Evolutionary conservation across 148 eudicot genomes (phyloP).

Genomic region (Vaccinium darrowii): DNA sequence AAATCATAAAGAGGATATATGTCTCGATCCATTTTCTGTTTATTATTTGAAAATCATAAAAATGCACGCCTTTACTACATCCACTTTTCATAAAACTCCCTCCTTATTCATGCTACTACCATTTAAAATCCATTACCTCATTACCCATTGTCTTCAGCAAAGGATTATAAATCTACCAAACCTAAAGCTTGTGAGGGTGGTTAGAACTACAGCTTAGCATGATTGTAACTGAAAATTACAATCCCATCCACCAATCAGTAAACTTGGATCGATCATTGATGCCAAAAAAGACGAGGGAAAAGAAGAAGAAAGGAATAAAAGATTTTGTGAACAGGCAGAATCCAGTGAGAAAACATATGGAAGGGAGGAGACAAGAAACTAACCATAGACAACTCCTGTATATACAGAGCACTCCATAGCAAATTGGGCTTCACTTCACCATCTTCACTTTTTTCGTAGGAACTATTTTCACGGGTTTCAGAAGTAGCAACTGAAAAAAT

Average conservation of each 20-base stretch:
- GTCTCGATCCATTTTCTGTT: background rate
- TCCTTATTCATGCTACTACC: background rate
- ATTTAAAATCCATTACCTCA: background rate
- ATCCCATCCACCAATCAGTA: background rate
- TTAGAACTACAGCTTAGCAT: background rate
- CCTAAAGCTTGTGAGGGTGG: background rate
- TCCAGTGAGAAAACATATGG: background rate
- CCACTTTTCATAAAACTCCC: background rate
- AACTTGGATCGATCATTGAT: background rate
- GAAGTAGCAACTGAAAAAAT: slow-evolving; percentile 43
- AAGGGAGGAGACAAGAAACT: slow-evolving; percentile 14
- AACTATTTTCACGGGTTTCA: slow-evolving; percentile 35
- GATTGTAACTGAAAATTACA: background rate
- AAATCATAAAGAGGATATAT: background rate
- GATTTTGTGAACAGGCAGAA: background rate
- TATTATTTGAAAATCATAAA: background rate
- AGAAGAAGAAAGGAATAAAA: too few relatives aligned
- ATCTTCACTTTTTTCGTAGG: slow-evolving; percentile 21
- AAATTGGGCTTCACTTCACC: slow-evolving; percentile 52
- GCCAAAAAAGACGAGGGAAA: background rate
- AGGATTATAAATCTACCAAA: background rate
- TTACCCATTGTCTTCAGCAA: background rate
- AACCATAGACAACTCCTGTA: slow-evolving; percentile 67
- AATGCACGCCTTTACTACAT: background rate
- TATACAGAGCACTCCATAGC: slow-evolving; percentile 68